Percentiles rank a stretch among this genome's conserved stretches.
phyloP scores from a whole-genome alignment of 805 yeast genomes.

The Ogataea naganishii region DNA sequence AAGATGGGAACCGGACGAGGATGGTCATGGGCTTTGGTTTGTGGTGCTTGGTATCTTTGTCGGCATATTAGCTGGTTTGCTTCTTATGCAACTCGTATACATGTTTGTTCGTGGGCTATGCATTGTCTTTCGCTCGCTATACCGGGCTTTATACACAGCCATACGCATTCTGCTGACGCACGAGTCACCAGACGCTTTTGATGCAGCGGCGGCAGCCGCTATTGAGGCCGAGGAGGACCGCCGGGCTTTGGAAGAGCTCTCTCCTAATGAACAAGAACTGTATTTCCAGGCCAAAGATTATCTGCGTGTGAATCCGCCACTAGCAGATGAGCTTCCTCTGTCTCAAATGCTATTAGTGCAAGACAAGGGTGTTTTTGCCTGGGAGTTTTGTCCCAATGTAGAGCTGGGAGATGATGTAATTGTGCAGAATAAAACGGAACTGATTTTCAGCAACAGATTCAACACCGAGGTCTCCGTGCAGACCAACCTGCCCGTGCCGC shows the following conservation, averaged over 20 bases:
- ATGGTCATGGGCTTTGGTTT: too few species aligned
- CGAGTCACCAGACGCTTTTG: slow-evolving; percentile 49
- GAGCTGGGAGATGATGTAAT: slow-evolving; percentile 46
- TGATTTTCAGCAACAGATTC: slow-evolving; percentile 45
- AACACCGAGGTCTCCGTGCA: slow-evolving; percentile 45
- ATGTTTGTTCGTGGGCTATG: slow-evolving; percentile 9
- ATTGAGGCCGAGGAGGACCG: slow-evolving; percentile 50
- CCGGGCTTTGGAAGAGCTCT: slow-evolving; percentile 47
- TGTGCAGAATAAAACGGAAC: slow-evolving; percentile 58
- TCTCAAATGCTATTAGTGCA: slow-evolving; percentile 63
- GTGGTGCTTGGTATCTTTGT: too few species aligned
- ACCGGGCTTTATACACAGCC: slow-evolving; percentile 5
- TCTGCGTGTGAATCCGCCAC: slow-evolving; percentile 30
- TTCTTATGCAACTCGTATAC: slow-evolving; percentile 18
- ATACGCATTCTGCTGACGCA: slow-evolving; percentile 15
- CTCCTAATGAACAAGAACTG: slow-evolving; percentile 61
- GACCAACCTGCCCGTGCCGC: slow-evolving; percentile 81
- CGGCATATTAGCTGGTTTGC: too few species aligned
- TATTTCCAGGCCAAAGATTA: slow-evolving; percentile 60
- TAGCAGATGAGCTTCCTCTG: slow-evolving; percentile 25
- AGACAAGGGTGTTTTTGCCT: slow-evolving; percentile 83
- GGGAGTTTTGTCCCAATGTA: slow-evolving; percentile 67
- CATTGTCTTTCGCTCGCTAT: slow-evolving; percentile 8
- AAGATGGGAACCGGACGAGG: too few species aligned
- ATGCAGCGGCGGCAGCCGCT: slow-evolving; percentile 61